Base-by-base conservation (phyloP, 2,329 filamentous ascomycete genomes). In the Daldinia sp. region DNA sequence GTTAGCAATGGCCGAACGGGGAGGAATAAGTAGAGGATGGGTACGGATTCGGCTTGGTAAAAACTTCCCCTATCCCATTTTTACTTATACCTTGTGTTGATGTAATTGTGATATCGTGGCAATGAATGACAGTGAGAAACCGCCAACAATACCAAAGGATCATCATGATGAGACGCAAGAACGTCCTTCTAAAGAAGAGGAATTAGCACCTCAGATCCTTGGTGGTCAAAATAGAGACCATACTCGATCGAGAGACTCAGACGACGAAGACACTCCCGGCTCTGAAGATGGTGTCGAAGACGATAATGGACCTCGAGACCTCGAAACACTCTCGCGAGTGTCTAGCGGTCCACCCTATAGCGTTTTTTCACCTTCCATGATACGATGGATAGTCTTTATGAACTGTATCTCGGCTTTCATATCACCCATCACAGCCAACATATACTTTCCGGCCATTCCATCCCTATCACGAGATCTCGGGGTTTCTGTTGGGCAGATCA, bases 391-490 rank as follows among this genome's bases (percentile, higher is more conserved):
- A 65, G 80, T 85, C 37, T 73, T 78, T 56, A 85, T 89, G 83
- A 84, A 86, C 61, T 82, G 83, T 37, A 74, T 84, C 50, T 83
- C 85, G 9, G 84, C 85, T 73, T 85, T 87, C 70, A 81, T 88
- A 68, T 88, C 86, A 5, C 87, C 87, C 2, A 83, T 88, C 77
- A 87, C 86, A 0, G 88, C 87, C 67, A 89, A 89, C 72, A 86
- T 90, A 53, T 88, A 84, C 72, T 84, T 84, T 60, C 82, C 83
- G 5, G 82, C 82, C 4, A 74, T 84, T 18, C 79, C 79, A 20
- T 72, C 79, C 1, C 75, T 85, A 15, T 76, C 83, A 0, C 61
- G 71, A 2, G 80, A 81, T 33, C 71, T 85, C 1, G 77, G 76
- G 4, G 81, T 84, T 3, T 77, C 79, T 1, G 69, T 81, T 35